Evolutionary conservation across 306 rosid genomes (phyloP).

Genomic region (Acmispon strigosus): DNA sequence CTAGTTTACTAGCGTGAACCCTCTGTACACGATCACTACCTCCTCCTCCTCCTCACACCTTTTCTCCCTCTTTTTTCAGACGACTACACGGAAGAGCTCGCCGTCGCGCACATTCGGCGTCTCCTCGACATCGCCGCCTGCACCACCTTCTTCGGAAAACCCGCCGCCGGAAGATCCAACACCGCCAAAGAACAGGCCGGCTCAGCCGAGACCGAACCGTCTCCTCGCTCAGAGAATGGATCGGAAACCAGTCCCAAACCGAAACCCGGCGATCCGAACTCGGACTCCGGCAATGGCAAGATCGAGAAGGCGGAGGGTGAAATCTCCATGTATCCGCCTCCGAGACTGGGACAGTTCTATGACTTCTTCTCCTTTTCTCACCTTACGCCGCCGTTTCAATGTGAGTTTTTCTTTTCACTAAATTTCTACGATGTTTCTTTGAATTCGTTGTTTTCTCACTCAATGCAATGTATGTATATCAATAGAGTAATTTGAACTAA

Average conservation of each 20-base stretch:
- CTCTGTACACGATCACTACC: background rate
- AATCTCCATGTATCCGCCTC: constrained; percentile 76
- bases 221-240: constrained; percentile 27
- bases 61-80: constrained; percentile 29
- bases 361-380: constrained; percentile 85
- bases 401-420: constrained; percentile 30
- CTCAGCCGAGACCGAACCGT: constrained; percentile 20
- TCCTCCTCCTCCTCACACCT: background rate
- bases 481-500: too few species aligned
- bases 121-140: constrained; percentile 80
- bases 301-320: constrained; percentile 36
- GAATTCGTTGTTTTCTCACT: background rate
- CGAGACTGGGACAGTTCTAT: constrained; percentile 80
- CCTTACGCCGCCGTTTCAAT: constrained; percentile 82
- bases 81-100: constrained; percentile 71
- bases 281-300: constrained; percentile 21
- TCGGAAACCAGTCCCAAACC: constrained; percentile 17
- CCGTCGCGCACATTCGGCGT: constrained; percentile 69
- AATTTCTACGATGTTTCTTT: background rate
- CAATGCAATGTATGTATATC: background rate
- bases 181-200: constrained; percentile 29
- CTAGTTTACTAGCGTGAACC: background rate
- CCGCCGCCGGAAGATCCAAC: constrained; percentile 22
- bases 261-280: constrained; percentile 23
- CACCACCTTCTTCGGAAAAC: constrained; percentile 59